Percentiles rank a stretch among this genome's conserved stretches.
phyloP scores from a whole-genome alignment of 495 filamentous ascomycete species.

The Lepidopterella palustris region DNA sequence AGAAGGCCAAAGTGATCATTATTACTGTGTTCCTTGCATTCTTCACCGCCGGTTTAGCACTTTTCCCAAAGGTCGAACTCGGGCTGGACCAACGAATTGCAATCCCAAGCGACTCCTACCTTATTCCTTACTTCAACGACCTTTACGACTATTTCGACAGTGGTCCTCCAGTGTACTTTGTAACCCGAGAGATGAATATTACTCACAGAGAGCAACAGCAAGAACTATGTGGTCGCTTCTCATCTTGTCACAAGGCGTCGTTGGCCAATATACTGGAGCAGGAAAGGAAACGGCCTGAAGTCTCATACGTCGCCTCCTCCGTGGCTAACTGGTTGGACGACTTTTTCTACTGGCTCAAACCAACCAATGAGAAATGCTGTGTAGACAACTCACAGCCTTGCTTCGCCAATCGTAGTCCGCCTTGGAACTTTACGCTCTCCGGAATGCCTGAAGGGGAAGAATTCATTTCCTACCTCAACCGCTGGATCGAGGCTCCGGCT shows the following conservation, averaged over 20 bases:
- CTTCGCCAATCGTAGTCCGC: slow-evolving; percentile 65
- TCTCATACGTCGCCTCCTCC: slow-evolving; percentile 87
- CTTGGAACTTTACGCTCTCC: slow-evolving; percentile 78
- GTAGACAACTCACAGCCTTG: slow-evolving; percentile 55
- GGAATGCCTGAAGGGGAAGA: slow-evolving; percentile 92
- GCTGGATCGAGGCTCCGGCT: slow-evolving; percentile 76
- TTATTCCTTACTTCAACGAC: slow-evolving; percentile 93
- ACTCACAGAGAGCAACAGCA: slow-evolving; percentile 69
- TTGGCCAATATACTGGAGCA: slow-evolving; percentile 83
- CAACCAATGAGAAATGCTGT: slow-evolving; percentile 74
- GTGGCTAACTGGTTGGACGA: slow-evolving; percentile 96
- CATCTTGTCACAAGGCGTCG: slow-evolving; percentile 75
- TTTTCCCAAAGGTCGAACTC: slow-evolving; percentile 77
- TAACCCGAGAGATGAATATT: slow-evolving; percentile 71
- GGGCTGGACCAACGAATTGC: slow-evolving; percentile 92
- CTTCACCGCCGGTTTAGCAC: slow-evolving; percentile 74
- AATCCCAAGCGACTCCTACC: slow-evolving; percentile 84
- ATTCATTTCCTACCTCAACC: slow-evolving; percentile 75
- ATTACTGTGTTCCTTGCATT: slow-evolving; percentile 77
- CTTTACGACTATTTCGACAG: slow-evolving; percentile 85
- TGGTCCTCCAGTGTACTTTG: slow-evolving; percentile 94
- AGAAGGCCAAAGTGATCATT: slow-evolving; percentile 66
- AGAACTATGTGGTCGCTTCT: slow-evolving; percentile 85
- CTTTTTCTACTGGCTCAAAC: slow-evolving; percentile 92
- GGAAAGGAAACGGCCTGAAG: slow-evolving; percentile 82